Base-by-base conservation (phyloP, 2,329 filamentous ascomycete species). In the Colletotrichum sp. region DNA sequence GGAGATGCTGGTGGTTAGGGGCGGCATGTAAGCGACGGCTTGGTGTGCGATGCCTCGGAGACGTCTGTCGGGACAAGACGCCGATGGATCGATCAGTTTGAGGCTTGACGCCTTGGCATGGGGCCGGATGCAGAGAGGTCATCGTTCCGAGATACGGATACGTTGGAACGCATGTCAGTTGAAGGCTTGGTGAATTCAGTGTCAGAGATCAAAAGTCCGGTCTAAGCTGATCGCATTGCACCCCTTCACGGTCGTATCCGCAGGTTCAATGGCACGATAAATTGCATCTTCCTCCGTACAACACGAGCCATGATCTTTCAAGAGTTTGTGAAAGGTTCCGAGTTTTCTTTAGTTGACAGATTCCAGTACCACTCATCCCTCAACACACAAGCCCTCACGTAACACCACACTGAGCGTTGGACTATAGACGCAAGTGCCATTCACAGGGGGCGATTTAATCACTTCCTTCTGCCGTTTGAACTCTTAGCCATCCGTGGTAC, bases 191-290 rank as follows among this genome's bases (percentile, higher is more conserved):
- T 21, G 12, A 52, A 21, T 13, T 2, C 43, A 7, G 2, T 13
- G 10, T 52, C n/a, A 21, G 43, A 52, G 18, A 52, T 52, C 10
- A 52, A 52, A 52, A 21, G 18, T 21, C 43, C 10, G n/a, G 43
- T 52, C 43, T 8, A 1, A 1, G 10, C 43, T 48, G 10, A 52
- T 52, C 6, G n/a, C n/a, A 52, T 21, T 48, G 18, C 38, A 2
- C 4, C 18, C n/a, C 43, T 52, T 52, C 6, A 21, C 12, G 43
- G 10, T 21, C 43, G n/a, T 21, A 8, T 21, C 0, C 43, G 43
- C 6, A 52, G 43, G 4, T 0, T 52, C 43, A 13, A 21, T 52
- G 3, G 0, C 0, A 1, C 0, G 0, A 8, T 21, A 13, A 13
- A 0, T 13, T 21, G 43, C 18, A 0, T n/a, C 38, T n/a, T 10